These are phyloP conservation scores for Noccaea bulbosa DNA, from an alignment of 345 rosid species.

Conservation along the genomic window DNA sequence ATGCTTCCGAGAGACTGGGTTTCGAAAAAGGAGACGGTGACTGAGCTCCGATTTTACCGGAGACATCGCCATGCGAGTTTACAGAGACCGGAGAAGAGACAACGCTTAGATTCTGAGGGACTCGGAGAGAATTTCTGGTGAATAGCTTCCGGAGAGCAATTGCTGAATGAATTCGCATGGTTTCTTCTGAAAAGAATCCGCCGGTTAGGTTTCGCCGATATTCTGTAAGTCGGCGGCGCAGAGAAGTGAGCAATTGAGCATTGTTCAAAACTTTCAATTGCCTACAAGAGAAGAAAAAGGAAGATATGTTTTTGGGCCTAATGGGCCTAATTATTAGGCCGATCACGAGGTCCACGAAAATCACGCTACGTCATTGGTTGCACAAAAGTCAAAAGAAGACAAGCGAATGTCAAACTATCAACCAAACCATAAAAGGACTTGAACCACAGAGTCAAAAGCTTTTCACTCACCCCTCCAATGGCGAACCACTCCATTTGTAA, in stretches of 20 bases:
- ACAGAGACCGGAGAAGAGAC: conserved; percentile 24
- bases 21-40: conserved; percentile 26
- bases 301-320: background rate
- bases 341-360: background rate
- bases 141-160: conserved; percentile 48
- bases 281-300: background rate
- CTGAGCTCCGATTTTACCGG: conserved; percentile 27
- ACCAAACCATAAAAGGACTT: conserved; percentile 47
- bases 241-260: background rate
- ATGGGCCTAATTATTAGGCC: conserved; percentile 17
- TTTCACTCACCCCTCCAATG: conserved; percentile 25
- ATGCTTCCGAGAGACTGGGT: conserved; percentile 24
- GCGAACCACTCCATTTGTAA: conserved; percentile 49
- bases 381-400: conserved; percentile 9
- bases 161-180: conserved; percentile 50
- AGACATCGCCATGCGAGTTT: conserved; percentile 17
- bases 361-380: background rate
- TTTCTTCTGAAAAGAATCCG: conserved; percentile 13
- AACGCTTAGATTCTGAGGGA: conserved; percentile 30
- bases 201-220: conserved; percentile 28
- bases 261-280: background rate
- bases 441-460: conserved; percentile 28
- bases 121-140: conserved; percentile 35
- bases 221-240: conserved; percentile 33
- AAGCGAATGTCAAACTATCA: conserved; percentile 29